These are phyloP conservation scores for Erythrobasidium hasegawianum DNA, from an alignment of 1,284 basidiomycete genomes.

Conservation along the genomic window DNA sequence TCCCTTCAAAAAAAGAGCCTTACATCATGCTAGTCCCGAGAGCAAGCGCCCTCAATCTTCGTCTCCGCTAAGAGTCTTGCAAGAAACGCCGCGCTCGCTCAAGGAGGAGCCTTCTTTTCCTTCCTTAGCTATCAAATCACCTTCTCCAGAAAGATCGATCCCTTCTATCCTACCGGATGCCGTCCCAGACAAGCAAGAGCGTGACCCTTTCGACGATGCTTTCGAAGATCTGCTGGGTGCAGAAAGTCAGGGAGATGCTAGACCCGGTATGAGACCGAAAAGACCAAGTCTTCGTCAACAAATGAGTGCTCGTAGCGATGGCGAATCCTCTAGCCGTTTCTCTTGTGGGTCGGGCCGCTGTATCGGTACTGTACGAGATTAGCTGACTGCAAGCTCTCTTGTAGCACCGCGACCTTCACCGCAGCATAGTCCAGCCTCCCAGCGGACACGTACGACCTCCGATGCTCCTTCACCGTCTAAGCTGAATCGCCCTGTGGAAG, in stretches of 20 bases:
- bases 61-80: too few relatives aligned
- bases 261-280: not conserved
- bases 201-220: not conserved
- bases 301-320: slow-evolving; percentile 5
- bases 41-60: too few relatives aligned
- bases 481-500: not conserved
- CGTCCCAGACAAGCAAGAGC: too few relatives aligned
- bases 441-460: not conserved
- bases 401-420: not conserved
- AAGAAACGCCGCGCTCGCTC: too few relatives aligned
- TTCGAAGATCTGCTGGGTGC: slow-evolving; percentile 1
- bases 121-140: too few relatives aligned
- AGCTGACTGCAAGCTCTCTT: not conserved
- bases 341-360: too few relatives aligned
- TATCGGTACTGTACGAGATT: not conserved
- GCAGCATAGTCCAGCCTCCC: not conserved
- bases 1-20: too few relatives aligned
- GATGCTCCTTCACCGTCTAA: not conserved
- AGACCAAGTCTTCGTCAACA: not conserved
- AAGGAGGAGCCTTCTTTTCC: too few relatives aligned
- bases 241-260: not conserved
- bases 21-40: too few relatives aligned
- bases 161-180: too few relatives aligned
- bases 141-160: too few relatives aligned
- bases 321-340: not conserved